Evolutionary conservation across 805 yeast genomes (phyloP).

Genomic region (Candida silvatica): DNA sequence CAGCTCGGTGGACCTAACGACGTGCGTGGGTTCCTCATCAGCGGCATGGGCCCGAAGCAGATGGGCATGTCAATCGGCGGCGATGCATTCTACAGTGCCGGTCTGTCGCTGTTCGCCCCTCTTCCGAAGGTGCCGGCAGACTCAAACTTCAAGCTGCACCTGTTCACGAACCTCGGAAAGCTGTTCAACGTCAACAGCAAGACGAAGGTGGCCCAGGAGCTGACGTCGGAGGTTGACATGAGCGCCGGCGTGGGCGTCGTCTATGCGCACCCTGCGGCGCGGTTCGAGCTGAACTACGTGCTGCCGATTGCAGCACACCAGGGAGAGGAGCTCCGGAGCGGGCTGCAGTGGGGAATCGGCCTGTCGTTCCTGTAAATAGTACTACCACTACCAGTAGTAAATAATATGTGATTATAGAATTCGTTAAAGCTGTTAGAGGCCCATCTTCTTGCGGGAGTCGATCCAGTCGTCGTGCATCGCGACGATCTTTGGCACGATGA

Average conservation of each 20-base stretch:
- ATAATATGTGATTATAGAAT: not conserved
- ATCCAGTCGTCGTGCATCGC: slow-evolving; percentile 60
- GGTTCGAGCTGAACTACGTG: slow-evolving; percentile 49
- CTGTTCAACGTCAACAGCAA: slow-evolving; percentile 21
- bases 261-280: slow-evolving; percentile 48
- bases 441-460: slow-evolving; percentile 17
- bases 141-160: slow-evolving; percentile 40
- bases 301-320: slow-evolving; percentile 36
- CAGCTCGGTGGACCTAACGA: slow-evolving; percentile 56
- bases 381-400: not conserved
- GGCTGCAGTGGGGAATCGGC: slow-evolving; percentile 53
- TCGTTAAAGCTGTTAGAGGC: slow-evolving; percentile 10
- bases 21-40: slow-evolving; percentile 40
- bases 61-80: slow-evolving; percentile 44
- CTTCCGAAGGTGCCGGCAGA: slow-evolving; percentile 34
- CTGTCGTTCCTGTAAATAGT: slow-evolving; percentile 40
- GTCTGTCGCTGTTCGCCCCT: slow-evolving; percentile 33
- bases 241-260: slow-evolving; percentile 41
- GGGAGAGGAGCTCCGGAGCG: slow-evolving; percentile 41
- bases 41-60: slow-evolving; percentile 49
- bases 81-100: slow-evolving; percentile 37
- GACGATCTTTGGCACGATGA: slow-evolving; percentile 74
- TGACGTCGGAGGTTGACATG: slow-evolving; percentile 23
- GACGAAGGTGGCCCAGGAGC: slow-evolving; percentile 4
- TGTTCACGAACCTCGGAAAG: slow-evolving; percentile 40